phyloP scores from a whole-genome alignment of 1,139 yeast genomes.

The Sporopachydermia cereana region DNA sequence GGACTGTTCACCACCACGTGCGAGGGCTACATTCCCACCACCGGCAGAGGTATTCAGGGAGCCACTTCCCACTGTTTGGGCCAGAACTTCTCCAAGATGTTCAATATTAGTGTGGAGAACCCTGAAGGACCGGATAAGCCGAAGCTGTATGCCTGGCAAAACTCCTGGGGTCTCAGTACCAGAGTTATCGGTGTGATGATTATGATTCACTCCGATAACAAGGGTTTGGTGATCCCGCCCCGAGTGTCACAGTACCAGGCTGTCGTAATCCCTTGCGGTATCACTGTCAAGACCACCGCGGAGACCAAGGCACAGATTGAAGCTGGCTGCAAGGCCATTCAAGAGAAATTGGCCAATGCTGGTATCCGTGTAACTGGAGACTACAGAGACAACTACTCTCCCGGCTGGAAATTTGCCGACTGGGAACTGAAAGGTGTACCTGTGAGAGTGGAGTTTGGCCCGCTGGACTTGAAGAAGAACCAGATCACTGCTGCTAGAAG shows the following conservation, averaged over 20 bases:
- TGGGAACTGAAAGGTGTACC: slow-evolving; percentile 97
- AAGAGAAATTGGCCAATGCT: slow-evolving; percentile 39
- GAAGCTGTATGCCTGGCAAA: slow-evolving; percentile 83
- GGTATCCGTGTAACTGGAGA: slow-evolving; percentile 76
- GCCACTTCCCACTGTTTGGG: slow-evolving; percentile 98
- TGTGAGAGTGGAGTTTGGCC: slow-evolving; percentile 88
- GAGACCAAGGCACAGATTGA: slow-evolving; percentile 62
- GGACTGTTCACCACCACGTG: slow-evolving; percentile 91
- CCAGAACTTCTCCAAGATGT: slow-evolving; percentile 97
- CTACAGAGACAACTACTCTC: slow-evolving; percentile 86
- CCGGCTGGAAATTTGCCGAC: slow-evolving; percentile 98
- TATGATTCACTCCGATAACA: slow-evolving; percentile 97
- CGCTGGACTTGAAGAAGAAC: slow-evolving; percentile 74
- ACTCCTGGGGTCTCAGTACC: slow-evolving; percentile 98
- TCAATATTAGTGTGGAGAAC: slow-evolving; percentile 87
- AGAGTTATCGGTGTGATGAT: slow-evolving; percentile 99
- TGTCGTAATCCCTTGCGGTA: slow-evolving; percentile 89
- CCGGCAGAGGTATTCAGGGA: slow-evolving; percentile 99
- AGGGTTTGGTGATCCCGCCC: slow-evolving; percentile 97
- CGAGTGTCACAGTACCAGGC: slow-evolving; percentile 89
- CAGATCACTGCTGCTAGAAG: slow-evolving; percentile 89
- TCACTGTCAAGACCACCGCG: slow-evolving; percentile 74
- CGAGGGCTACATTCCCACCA: slow-evolving; percentile 95
- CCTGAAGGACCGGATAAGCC: slow-evolving; percentile 86
- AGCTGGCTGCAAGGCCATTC: slow-evolving; percentile 59